Percentiles rank a stretch among this genome's conserved stretches.
phyloP scores from a whole-genome alignment of 2,329 filamentous ascomycete species.

The Talaromyces amestolkiae region DNA sequence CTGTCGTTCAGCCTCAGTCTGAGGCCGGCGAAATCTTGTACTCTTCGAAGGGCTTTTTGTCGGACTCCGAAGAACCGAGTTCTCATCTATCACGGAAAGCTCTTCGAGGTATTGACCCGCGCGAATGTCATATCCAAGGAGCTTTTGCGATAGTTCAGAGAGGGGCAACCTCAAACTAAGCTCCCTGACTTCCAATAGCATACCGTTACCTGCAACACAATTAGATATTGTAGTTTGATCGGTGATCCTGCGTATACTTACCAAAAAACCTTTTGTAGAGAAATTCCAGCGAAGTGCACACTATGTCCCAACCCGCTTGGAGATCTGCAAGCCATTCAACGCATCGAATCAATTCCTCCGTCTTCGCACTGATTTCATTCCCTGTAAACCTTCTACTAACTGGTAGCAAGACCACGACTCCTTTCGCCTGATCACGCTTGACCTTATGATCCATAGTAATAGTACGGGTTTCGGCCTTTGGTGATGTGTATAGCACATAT shows the following conservation, averaged over 20 bases:
- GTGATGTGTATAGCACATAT: slow-evolving; percentile 21
- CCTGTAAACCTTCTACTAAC: slow-evolving; percentile 71
- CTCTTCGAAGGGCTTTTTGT: slow-evolving; percentile 29
- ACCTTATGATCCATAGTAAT: slow-evolving; percentile 11
- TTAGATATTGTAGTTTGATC: slow-evolving; percentile 28
- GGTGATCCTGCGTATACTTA: slow-evolving; percentile 51
- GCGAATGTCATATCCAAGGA: slow-evolving; percentile 39
- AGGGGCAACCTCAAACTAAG: slow-evolving; percentile 53
- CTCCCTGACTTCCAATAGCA: slow-evolving; percentile 55
- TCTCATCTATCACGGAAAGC: slow-evolving; percentile 26
- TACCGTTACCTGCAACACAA: slow-evolving; percentile 33
- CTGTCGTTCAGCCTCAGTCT: slow-evolving; percentile 25
- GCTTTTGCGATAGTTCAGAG: slow-evolving; percentile 45
- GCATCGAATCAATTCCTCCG: slow-evolving; percentile 73
- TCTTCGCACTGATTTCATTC: slow-evolving; percentile 56
- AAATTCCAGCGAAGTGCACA: slow-evolving; percentile 65
- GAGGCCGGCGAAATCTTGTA: slow-evolving; percentile 26
- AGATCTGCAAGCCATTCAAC: slow-evolving; percentile 82
- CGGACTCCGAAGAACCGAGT: slow-evolving; percentile 33
- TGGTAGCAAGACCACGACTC: slow-evolving; percentile 42
- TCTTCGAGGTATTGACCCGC: slow-evolving; percentile 27
- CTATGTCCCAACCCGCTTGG: slow-evolving; percentile 67
- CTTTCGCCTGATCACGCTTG: slow-evolving; percentile 14
- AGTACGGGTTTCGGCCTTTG: slow-evolving; percentile 5
- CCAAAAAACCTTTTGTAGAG: slow-evolving; percentile 82